These are phyloP conservation scores for Xenoacremonium recifei DNA, from an alignment of 2,329 filamentous ascomycete species.

Conservation along the genomic window DNA sequence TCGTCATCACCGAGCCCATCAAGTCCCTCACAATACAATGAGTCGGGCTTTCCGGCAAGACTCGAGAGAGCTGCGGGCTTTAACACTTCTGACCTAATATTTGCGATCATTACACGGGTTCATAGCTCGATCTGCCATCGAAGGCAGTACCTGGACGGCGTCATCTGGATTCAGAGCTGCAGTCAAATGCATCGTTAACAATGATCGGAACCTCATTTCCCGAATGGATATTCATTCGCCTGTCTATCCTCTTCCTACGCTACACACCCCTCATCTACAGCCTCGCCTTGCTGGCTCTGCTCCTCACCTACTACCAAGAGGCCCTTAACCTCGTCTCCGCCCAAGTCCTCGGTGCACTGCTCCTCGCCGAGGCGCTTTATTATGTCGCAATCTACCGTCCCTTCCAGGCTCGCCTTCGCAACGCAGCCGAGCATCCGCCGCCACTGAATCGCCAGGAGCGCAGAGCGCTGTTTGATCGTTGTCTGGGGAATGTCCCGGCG, in stretches of 20 bases:
- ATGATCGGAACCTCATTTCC: conserved; percentile 38
- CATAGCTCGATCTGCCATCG: neutral
- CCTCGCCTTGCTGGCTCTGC: conserved; percentile 25
- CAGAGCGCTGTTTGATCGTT: conserved; percentile 54
- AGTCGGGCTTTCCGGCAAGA: no score
- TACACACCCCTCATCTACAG: conserved; percentile 43
- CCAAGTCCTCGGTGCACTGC: conserved; percentile 25
- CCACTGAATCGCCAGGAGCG: conserved; percentile 46
- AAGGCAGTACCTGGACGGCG: conserved; percentile 5
- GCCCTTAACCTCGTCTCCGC: conserved; percentile 13
- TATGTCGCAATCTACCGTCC: conserved; percentile 42
- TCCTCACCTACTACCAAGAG: conserved; percentile 15
- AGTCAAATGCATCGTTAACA: no score
- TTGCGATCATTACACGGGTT: conserved; percentile 10
- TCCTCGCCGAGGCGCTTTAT: conserved; percentile 42
- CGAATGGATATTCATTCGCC: conserved; percentile 45
- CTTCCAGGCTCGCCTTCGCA: conserved; percentile 37
- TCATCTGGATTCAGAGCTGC: no score
- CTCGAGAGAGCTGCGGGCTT: no score
- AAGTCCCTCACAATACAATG: no score
- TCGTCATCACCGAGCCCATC: no score
- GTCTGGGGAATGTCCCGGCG: conserved; percentile 53
- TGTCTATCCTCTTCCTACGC: conserved; percentile 42
- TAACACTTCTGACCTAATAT: neutral
- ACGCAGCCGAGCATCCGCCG: conserved; percentile 39